phyloP scores from a whole-genome alignment of 2,329 filamentous ascomycete species.

The Pseudofabraea citricarpa region DNA sequence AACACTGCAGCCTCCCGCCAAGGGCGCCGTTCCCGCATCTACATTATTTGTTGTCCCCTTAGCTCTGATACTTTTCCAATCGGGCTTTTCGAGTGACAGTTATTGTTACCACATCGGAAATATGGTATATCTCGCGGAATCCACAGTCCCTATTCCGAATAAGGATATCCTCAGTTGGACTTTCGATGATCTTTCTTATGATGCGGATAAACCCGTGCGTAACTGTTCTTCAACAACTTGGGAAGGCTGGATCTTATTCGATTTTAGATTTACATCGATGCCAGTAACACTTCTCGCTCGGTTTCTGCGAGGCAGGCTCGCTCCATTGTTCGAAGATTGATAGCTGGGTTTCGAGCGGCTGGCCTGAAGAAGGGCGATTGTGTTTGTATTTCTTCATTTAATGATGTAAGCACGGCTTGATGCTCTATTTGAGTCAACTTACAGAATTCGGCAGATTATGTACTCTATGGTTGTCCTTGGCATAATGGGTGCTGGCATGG shows the following conservation, averaged over 20 bases:
- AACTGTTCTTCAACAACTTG: too few relatives aligned
- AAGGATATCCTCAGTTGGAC: conserved; percentile 23
- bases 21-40: too few relatives aligned
- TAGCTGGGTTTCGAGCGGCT: conserved; percentile 21
- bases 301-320: conserved; percentile 22
- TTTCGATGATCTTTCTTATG: conserved; percentile 17
- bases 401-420: conserved; percentile 17
- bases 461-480: conserved; percentile 17
- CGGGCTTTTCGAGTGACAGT: too few relatives aligned
- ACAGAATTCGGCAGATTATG: conserved; percentile 11
- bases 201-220: conserved; percentile 20
- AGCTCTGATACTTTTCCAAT: too few relatives aligned
- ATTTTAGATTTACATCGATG: conserved; percentile 24
- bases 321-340: conserved; percentile 18
- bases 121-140: conserved; percentile 13
- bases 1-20: too few relatives aligned
- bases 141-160: conserved; percentile 11
- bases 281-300: conserved; percentile 15
- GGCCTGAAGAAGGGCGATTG: conserved; percentile 24
- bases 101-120: too few relatives aligned
- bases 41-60: too few relatives aligned
- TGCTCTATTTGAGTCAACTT: too few relatives aligned
- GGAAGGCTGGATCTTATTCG: too few relatives aligned
- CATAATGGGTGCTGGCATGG: conserved; percentile 22
- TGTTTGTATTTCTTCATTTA: conserved; percentile 25